Percentiles rank a stretch among this genome's conserved stretches.
Evolutionary conservation across 495 filamentous ascomycete genomes (phyloP).

Genomic region (Glarea lozoyensis): DNA sequence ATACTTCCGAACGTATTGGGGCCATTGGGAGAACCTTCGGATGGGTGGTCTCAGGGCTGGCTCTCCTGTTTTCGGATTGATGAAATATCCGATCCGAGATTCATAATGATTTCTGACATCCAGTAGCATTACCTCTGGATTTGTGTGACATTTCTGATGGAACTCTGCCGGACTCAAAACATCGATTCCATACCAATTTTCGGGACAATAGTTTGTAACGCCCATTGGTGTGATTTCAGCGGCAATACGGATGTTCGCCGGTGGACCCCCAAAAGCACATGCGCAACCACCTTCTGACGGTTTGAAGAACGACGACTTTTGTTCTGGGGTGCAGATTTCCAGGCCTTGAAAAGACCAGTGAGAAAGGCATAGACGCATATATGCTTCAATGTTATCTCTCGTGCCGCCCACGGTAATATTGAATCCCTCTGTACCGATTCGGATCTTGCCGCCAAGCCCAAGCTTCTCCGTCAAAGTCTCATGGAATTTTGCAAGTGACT

Average conservation of each 20-base stretch:
- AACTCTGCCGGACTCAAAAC: slow-evolving; percentile 15
- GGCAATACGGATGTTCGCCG: slow-evolving; percentile 9
- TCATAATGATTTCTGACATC: slow-evolving; percentile 24
- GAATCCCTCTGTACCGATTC: slow-evolving; percentile 19
- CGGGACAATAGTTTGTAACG: slow-evolving; percentile 15
- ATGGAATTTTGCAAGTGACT: slow-evolving; percentile 12
- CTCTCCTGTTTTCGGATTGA: slow-evolving; percentile 10
- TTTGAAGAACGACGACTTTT: slow-evolving; percentile 16
- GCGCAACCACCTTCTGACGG: slow-evolving; percentile 14
- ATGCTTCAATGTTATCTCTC: slow-evolving; percentile 7
- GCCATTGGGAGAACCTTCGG: slow-evolving; percentile 21
- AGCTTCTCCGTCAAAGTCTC: neutral
- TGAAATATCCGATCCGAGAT: slow-evolving; percentile 21
- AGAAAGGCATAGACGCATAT: slow-evolving; percentile 13
- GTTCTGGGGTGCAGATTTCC: slow-evolving; percentile 2
- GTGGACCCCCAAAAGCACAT: slow-evolving; percentile 13
- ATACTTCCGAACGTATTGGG: slow-evolving; percentile 14
- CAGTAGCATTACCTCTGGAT: slow-evolving; percentile 7
- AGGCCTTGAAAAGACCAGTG: slow-evolving; percentile 19
- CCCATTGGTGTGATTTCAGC: slow-evolving; percentile 22
- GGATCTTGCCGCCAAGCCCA: slow-evolving; percentile 17
- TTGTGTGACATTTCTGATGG: slow-evolving; percentile 8
- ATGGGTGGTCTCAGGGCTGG: slow-evolving; percentile 16
- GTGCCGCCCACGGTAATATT: slow-evolving; percentile 21
- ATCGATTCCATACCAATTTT: slow-evolving; percentile 14